Evolutionary conservation across 2,329 filamentous ascomycete species (phyloP), one percentile per base, ranked within the genome.

Genomic region (Sphaerulina populicola): DNA sequence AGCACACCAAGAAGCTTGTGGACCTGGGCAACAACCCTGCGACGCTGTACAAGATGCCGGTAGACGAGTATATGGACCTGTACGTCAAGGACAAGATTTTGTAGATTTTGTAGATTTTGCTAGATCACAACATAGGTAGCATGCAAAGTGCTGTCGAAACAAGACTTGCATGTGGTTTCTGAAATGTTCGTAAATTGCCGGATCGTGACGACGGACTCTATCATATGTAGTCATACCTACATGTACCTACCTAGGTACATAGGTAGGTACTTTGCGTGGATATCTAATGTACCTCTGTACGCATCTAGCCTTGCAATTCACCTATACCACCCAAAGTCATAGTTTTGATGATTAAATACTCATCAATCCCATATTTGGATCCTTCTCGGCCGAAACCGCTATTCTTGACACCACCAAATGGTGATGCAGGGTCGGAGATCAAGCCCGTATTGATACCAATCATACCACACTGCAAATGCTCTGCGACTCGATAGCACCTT

Each of bases 51-150:
- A 73, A 77, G 63, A 86, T 86, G 76, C 78, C 88, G 49, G 83
- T 97, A 31, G 91, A 98, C 71, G 81, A 93, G 74, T 97, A 96
- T 67, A 86, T 98, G 60, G 89, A 97, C 69, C 71, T 94, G 69
- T 95, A 83, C 65, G 77, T 82, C 47, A 84, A 78, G 71, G 69
- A 74, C 36, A 65, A 64, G 58, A 64, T 65, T 42, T 58, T 64
- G 56, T 63, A 62, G 23, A 27, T 18, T 18, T 18, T 18, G 18
- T 27, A 27, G 23, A 27, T 27, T 18, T 18, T 3, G 1, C 23
- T 27, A 27, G 2, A 27, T 27, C 23, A 7, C 23, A 27, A 27
- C 23, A 27, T 7, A 18, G 2, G 18, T 18, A 27, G 23, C 6
- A 27, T 6, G 23, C 5, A 27, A 27, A 27, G 23, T 7, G 6